Evolutionary conservation across 2,329 filamentous ascomycete species (phyloP).

Genomic region (Colletotrichum eleusines): DNA sequence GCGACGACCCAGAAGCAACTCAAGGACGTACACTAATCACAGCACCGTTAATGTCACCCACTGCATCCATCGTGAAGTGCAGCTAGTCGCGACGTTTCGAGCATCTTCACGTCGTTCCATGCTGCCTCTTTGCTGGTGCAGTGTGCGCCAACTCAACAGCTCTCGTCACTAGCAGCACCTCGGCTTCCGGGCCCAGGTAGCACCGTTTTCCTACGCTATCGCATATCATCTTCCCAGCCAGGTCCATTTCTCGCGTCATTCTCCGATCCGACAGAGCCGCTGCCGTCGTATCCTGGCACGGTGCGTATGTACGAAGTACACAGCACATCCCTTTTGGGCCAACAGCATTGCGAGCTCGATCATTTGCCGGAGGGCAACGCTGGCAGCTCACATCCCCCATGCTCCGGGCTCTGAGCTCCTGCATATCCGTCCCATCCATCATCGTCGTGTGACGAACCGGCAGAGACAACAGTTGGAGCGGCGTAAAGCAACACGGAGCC

Average conservation of each 20-base stretch:
- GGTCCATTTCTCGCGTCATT: constrained; percentile 27
- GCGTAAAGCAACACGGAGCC: neutral
- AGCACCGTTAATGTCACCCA: neutral
- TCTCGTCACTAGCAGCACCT: neutral
- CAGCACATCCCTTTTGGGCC: constrained; percentile 5
- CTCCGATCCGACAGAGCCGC: constrained; percentile 42
- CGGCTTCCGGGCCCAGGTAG: neutral
- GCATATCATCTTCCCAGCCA: constrained; percentile 34
- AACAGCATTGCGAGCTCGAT: constrained; percentile 12
- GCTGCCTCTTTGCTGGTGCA: neutral
- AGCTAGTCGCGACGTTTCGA: constrained; percentile 1
- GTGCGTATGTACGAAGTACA: too few species aligned
- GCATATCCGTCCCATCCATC: constrained; percentile 39
- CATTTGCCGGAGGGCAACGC: constrained; percentile 27
- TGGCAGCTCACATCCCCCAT: constrained; percentile 28
- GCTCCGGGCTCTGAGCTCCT: constrained; percentile 30
- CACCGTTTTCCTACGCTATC: constrained; percentile 23
- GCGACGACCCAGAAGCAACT: neutral
- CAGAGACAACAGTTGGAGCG: constrained; percentile 9
- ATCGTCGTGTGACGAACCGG: constrained; percentile 15
- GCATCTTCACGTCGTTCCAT: neutral
- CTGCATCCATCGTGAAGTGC: constrained; percentile 5
- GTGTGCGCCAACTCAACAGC: neutral
- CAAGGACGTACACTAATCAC: neutral
- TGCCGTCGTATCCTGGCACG: constrained; percentile 29